Base-by-base conservation (phyloP, 805 yeast genomes). In the Starmerella cellae region DNA sequence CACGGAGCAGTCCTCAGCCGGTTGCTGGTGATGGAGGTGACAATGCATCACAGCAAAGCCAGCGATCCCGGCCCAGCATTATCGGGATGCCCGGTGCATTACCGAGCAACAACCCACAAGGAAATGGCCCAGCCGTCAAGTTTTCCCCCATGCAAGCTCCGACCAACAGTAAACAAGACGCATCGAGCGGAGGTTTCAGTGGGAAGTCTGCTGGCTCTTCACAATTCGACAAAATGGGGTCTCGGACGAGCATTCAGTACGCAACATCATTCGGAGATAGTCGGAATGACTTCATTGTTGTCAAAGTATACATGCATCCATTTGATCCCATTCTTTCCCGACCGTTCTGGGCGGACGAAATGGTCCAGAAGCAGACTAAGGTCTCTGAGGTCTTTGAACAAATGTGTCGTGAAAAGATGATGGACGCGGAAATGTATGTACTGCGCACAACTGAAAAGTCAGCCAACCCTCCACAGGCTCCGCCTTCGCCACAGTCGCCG, bases 341-440 rank as follows among this genome's bases (percentile, higher is more conserved):
- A 4, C 49, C 47, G 18, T 52, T 53, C 29, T 60, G 62, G 60
- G 46, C 50, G 3, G 52, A 51, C 17, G 45, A 37, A 3, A 50
- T 56, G 23, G 42, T 49, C 6, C 26, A 47, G 14, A 30, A 42
- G n/a, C 50, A 55, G 4, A 42, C 46, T 6, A 23, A 23, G 5
- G 34, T 61, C 8, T 42, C 44, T 5, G 49, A 52, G 2, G 45
- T 62, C 3, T 50, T 62, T 24, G 55, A 53, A 10, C 37, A 35
- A 19, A 56, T 63, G 30, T 63, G 67, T 44, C 44, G 52, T 21
- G 56, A 53, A 8, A 53, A 57, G 30, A 39, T 45, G 41, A 51
- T 62, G 40, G 66, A 62, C 35, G 44, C 48, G 5, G 44, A 49
- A 5, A 51, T 53, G 48, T 63, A 57, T 40, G 51, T 57, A 10